Evolutionary conservation across 441 rosid genomes (phyloP), one percentile per base, ranked within the genome.

Genomic region (Isatis lusitanica): DNA sequence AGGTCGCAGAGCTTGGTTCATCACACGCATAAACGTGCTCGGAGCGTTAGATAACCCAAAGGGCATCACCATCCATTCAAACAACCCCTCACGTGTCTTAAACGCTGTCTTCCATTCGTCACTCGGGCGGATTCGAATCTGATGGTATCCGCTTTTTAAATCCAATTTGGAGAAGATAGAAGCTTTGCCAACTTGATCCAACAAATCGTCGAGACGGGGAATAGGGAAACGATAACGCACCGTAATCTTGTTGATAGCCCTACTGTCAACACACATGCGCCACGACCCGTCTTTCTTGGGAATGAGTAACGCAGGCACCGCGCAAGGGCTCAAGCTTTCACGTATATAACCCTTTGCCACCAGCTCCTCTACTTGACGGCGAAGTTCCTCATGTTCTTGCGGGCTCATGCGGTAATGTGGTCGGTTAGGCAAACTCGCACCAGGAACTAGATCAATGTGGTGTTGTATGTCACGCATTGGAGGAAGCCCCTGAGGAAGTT

Each of bases 81-180:
- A 43, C 2, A 43, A n/a, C 0, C 48, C 24, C 6, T 7, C 24
- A 0, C 51, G 24, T 0, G 24, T 46, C 1, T 46, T 6, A 1
- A 46, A 46, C 0, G 24, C 10, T 2, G 21, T 15, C 6, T 47
- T 47, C 26, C 24, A 16, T 17, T 47, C 52, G 1, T 47, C 18
- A 0, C 12, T 12, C 0, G 26, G 11, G 0, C 52, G 4, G 2
- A 16, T 7, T 0, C 11, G 26, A 8, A 47, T 47, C 0, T 47
- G 26, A 7, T 47, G 52, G 0, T 47, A 16, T 0, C 52, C 11
- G 1, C 11, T 47, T 0, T 47, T 47, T 0, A 47, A 1, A 3
- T 47, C 11, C 0, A 47, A 1, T 1, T 47, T 47, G 0, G 52
- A 7, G 4, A 47, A 47, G 1, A 47, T 1, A 0, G 5, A 7